These are phyloP conservation scores for Kwoniella mangroviensis DNA, from an alignment of 768 basidiomycete species.

Conservation along the genomic window DNA sequence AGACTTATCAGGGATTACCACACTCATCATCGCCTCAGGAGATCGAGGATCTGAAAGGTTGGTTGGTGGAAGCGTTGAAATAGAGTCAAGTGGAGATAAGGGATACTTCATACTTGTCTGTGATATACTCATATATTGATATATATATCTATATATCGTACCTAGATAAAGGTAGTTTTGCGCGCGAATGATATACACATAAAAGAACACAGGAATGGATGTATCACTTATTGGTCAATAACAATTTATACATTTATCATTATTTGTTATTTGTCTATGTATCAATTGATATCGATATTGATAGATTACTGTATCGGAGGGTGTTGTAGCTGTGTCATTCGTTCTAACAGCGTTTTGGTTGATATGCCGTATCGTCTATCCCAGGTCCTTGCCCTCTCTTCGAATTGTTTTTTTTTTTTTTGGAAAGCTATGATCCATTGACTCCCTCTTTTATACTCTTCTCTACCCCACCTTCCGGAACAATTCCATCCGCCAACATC, in stretches of 20 bases:
- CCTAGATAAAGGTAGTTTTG: no score
- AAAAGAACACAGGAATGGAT: neutral
- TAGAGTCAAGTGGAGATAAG: no score
- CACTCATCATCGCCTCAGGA: conserved; percentile 72
- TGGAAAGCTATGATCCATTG: conserved; percentile 11
- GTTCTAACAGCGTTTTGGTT: neutral
- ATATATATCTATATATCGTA: no score
- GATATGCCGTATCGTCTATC: neutral
- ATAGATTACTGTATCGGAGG: neutral
- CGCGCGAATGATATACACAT: no score
- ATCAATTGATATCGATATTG: neutral
- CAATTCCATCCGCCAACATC: conserved; percentile 57
- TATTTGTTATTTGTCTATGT: neutral
- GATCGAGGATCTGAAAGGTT: conserved; percentile 70
- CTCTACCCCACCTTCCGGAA: conserved; percentile 52
- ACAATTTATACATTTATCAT: conserved; percentile 5
- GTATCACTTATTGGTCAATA: neutral
- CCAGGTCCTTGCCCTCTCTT: neutral
- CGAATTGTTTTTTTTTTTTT: neutral
- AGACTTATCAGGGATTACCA: conserved; percentile 69
- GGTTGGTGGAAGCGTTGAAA: conserved; percentile 65
- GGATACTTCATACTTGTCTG: no score
- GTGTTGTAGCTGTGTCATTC: neutral
- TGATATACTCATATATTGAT: no score
- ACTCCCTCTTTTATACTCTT: conserved; percentile 11